Evolutionary conservation across 1,284 basidiomycete species (phyloP), one percentile per base, ranked within the genome.

Genomic region (Trametes pubescens): DNA sequence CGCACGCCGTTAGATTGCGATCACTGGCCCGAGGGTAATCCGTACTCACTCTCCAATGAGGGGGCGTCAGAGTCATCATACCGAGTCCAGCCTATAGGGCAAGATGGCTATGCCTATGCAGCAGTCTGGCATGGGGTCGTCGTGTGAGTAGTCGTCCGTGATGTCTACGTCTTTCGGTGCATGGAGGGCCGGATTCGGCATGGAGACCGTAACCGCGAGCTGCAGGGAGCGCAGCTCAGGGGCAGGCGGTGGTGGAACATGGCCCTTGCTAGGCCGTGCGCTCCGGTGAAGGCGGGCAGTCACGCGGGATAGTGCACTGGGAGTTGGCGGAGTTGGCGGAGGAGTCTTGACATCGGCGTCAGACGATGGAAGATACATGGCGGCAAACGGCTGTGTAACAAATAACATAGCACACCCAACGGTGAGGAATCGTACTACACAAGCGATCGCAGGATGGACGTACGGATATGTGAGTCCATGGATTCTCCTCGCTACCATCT

Each of bases 71-170:
- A 32, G 29, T 32, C 29, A 32, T 49, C 16, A 61, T 24, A 56
- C 43, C 4, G 53, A 35, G 13, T 60, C 64, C 0, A 51, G 35
- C 6, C 34, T 40, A 43, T 68, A 68, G 1, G 58, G 26, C 21
- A 62, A 54, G 32, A 66, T 35, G 51, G 61, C 48, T 21, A 64
- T 68, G 57, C 67, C 67, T 18, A 68, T 68, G 58, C 67, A 68
- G 51, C 67, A 68, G 51, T 68, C 67, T 5, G 64, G 67, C 57
- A 68, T 54, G 4, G 60, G 51, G 44, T 56, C 22, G 9, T 64
- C 62, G 22, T 61, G 54, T 3, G 46, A 49, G 43, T 67, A 38
- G 38, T 51, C 35, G 34, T 57, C 48, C 29, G 38, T n/a, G 43
- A 35, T 10, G 32, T 58, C 29, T n/a, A 24, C 51, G 40, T 26